phyloP scores from a whole-genome alignment of 768 basidiomycete species.

The Mycena indigotica region DNA sequence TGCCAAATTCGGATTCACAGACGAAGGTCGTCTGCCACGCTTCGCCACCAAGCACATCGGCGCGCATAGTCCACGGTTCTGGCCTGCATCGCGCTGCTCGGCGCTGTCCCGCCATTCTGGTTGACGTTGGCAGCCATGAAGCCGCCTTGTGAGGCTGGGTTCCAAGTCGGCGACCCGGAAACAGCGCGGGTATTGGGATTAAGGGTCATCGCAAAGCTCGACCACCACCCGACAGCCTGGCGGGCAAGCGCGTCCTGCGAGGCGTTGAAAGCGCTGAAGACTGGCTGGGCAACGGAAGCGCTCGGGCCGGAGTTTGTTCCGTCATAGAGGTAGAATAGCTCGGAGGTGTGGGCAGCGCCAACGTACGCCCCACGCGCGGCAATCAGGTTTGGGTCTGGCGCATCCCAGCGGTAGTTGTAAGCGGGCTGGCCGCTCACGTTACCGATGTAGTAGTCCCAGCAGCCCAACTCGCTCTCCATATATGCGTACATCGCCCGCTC shows the following conservation, averaged over 20 bases:
- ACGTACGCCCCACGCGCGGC: constrained; percentile 18
- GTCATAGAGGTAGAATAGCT: constrained; percentile 26
- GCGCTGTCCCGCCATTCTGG: neutral
- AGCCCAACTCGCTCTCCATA: constrained; percentile 23
- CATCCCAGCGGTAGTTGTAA: constrained; percentile 27
- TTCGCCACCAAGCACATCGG: constrained; percentile 24
- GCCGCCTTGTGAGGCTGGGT: constrained; percentile 14
- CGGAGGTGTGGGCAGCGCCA: constrained; percentile 24
- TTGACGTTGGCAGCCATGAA: constrained; percentile 13
- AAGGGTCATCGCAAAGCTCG: constrained; percentile 18
- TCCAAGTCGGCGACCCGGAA: constrained; percentile 21
- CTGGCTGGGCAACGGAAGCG: constrained; percentile 22
- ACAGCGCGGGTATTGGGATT: constrained; percentile 22
- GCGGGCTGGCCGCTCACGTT: constrained; percentile 23
- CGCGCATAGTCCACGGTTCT: constrained; percentile 4
- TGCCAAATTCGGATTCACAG: constrained; percentile 7
- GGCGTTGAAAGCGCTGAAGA: constrained; percentile 19
- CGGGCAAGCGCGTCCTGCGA: constrained; percentile 15
- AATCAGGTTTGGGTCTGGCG: constrained; percentile 22
- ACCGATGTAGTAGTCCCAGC: constrained; percentile 26
- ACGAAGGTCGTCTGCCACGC: constrained; percentile 15
- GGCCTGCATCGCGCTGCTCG: constrained; percentile 9
- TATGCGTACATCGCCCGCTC: constrained; percentile 28
- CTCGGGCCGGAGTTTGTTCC: constrained; percentile 26
- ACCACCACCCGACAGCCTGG: constrained; percentile 25